Evolutionary conservation across 495 filamentous ascomycete species (phyloP).

Genomic region (Apodospora peruviana): DNA sequence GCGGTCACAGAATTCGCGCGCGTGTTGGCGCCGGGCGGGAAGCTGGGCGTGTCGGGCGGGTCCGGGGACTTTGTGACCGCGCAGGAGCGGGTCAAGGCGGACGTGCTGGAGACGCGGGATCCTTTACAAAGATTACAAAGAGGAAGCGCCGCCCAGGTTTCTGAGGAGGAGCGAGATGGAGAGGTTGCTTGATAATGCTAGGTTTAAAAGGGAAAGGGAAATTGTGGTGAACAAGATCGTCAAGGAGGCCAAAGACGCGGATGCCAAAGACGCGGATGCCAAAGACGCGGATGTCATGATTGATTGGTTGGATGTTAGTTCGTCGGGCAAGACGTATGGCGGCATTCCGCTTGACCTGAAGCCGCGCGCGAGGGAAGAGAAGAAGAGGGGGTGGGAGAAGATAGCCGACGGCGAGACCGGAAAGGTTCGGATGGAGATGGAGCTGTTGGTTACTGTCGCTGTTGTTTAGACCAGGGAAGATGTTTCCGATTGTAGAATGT

Average conservation of each 20-base stretch:
- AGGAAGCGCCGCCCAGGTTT: background rate
- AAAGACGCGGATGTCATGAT: conserved; percentile 3
- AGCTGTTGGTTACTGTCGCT: conserved; percentile 1
- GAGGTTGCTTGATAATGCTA: background rate
- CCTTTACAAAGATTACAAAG: background rate
- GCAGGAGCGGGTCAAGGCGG: background rate
- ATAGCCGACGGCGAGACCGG: conserved; percentile 7
- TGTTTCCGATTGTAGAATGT: no score
- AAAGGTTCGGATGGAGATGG: conserved; percentile 12
- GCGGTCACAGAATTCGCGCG: background rate
- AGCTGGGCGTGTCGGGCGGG: background rate
- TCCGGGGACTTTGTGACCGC: background rate
- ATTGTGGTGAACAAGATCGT: background rate
- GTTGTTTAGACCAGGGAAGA: no score
- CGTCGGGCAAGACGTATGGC: conserved; percentile 16
- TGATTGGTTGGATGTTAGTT: conserved; percentile 18
- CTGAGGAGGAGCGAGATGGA: background rate
- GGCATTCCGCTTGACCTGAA: conserved; percentile 12
- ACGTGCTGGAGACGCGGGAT: background rate
- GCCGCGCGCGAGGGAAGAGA: conserved; percentile 11
- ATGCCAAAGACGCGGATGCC: no score
- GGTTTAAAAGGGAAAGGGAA: background rate
- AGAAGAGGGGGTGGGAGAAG: conserved; percentile 16
- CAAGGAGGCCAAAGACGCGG: background rate
- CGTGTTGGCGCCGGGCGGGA: background rate